Base-by-base conservation (phyloP, 805 yeast species). In the Myxozyma kluyveri region DNA sequence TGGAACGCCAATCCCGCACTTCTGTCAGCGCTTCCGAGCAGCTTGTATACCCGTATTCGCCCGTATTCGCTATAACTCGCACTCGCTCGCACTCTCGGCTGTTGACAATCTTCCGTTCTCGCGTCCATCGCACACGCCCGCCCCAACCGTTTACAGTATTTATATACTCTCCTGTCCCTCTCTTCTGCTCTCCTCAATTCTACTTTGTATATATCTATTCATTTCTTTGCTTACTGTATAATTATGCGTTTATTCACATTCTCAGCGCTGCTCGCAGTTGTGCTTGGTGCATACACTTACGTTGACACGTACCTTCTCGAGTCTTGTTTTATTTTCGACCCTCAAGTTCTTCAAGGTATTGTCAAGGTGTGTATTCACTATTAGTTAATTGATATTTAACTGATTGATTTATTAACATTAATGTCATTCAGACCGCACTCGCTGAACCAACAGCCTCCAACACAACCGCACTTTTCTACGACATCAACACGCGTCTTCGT, bases 251-350 rank as follows among this genome's bases (percentile, higher is more conserved):
- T 36, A 41, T 47, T 47, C 35, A 42, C 32, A 27, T 9, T 47
- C 3, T 47, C 54, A 23, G 42, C 50, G 18, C 5, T 51, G 23
- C 31, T 54, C 36, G 55, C 53, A n/a, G 42, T 54, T 10, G 7
- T 51, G 37, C 4, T 39, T 31, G 43, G 49, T n/a, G 39, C 37
- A 22, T 47, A 47, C 39, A 40, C 27, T 19, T 56, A 56, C 41
- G 39, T 81, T 73, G 69, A 65, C 72, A 62, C 74, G 80, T 21
- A 84, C 88, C 46, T 56, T 86, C 77, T 90, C 49, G 96, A 96
- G 31, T 62, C 64, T 14, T 72, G 76, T 63, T 91, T 78, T 69
- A 74, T 82, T 40, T 91, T 91, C 66, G 93, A 91, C 66, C 78
- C 78, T 42, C 72, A 69, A 4, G 78, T 74, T 4, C 69, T 91